Conservation (phyloP, 495 filamentous ascomycete species). For the Pseudomonodictys pantanalensis region DNA sequence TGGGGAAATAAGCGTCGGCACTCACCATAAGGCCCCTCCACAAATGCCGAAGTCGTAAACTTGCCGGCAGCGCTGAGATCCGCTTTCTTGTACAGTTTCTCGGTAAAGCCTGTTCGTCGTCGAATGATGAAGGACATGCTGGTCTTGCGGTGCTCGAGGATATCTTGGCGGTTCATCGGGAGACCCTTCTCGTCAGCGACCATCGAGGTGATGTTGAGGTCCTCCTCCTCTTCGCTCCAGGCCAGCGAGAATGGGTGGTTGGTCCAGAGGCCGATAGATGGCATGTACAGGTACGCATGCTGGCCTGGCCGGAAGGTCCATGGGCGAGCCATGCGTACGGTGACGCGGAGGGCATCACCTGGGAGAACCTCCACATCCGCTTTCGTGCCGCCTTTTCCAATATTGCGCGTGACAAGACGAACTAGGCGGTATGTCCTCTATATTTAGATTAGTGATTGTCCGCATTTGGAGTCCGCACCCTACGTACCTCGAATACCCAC, state of each 20-base stretch:
- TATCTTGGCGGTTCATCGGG: slow-evolving; percentile 38
- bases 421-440: slow-evolving; percentile 62
- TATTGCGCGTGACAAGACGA: slow-evolving; percentile 69
- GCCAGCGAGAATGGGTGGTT: slow-evolving; percentile 92
- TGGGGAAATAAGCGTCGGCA: slow-evolving; percentile 22
- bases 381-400: slow-evolving; percentile 60
- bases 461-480: background rate
- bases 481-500: slow-evolving; percentile 68
- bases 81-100: slow-evolving; percentile 69
- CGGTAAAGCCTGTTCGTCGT: slow-evolving; percentile 83
- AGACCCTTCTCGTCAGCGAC: slow-evolving; percentile 41
- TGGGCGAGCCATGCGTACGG: slow-evolving; percentile 70
- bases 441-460: background rate
- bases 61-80: slow-evolving; percentile 42
- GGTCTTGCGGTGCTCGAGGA: slow-evolving; percentile 42
- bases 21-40: slow-evolving; percentile 82
- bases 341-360: slow-evolving; percentile 79
- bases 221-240: slow-evolving; percentile 61
- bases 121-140: slow-evolving; percentile 77
- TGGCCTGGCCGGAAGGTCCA: slow-evolving; percentile 79
- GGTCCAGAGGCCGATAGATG: slow-evolving; percentile 71
- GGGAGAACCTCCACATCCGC: slow-evolving; percentile 74
- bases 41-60: slow-evolving; percentile 56
- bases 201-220: slow-evolving; percentile 30
- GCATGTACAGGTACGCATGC: slow-evolving; percentile 85